Percentiles rank a stretch among this genome's conserved stretches.
These are phyloP conservation scores for Aspergillus floridensis DNA, from an alignment of 2,329 filamentous ascomycete genomes.

Conservation along the genomic window DNA sequence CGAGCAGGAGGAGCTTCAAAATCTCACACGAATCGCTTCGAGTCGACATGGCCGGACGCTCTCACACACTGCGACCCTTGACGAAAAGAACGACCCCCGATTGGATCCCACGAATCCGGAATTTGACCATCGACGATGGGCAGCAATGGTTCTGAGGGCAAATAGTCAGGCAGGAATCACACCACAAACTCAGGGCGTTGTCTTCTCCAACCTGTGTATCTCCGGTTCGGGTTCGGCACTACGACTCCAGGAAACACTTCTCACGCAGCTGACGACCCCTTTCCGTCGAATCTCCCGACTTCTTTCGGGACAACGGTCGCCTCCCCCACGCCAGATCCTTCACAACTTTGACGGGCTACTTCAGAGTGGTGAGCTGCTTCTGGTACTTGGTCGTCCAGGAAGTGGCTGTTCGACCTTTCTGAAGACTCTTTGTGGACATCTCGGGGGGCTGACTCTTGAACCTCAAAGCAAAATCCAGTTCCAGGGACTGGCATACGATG, in stretches of 20 bases:
- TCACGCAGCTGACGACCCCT: conserved; percentile 22
- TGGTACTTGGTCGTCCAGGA: conserved; percentile 40
- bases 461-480: conserved; percentile 61
- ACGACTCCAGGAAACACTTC: conserved; percentile 25
- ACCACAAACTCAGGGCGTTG: conserved; percentile 22
- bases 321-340: conserved; percentile 50
- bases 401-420: conserved; percentile 71
- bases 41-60: conserved; percentile 22
- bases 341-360: conserved; percentile 51
- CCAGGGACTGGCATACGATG: conserved; percentile 48
- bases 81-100: conserved; percentile 18
- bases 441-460: conserved; percentile 9
- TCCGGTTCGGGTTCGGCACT: conserved; percentile 25
- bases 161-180: conserved; percentile 22
- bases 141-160: conserved; percentile 20
- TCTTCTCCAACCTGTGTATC: conserved; percentile 25
- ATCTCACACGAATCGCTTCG: conserved; percentile 23
- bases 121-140: conserved; percentile 29
- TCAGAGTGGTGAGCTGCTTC: conserved; percentile 46
- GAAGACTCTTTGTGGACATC: conserved; percentile 76
- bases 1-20: neutral
- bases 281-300: conserved; percentile 32
- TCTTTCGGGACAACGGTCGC: conserved; percentile 32
- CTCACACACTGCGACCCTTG: conserved; percentile 14
- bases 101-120: conserved; percentile 22